A percentile compares a stretch with the other conserved stretches of the same genome.
These are phyloP conservation scores for Boehmeria nivea DNA, from an alignment of 306 rosid genomes.

Conservation along the genomic window DNA sequence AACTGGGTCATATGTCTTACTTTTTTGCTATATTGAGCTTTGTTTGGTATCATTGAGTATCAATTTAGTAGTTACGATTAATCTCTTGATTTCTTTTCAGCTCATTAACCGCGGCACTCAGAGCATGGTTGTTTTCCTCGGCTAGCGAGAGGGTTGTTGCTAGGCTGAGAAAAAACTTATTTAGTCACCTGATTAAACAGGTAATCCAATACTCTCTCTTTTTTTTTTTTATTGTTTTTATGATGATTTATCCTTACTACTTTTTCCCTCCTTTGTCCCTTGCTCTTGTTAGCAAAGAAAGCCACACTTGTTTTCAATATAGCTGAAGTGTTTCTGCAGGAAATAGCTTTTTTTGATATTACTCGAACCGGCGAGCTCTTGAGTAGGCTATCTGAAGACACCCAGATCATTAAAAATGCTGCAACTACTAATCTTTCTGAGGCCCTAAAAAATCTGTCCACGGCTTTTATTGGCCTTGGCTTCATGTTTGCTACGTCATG, in stretches of 20 bases:
- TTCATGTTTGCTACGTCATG: conserved; percentile 78
- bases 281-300: too few relatives aligned
- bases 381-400: conserved; percentile 83
- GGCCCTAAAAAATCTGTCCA: conserved; percentile 60
- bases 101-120: conserved; percentile 46
- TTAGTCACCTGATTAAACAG: conserved; percentile 66
- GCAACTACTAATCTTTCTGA: conserved; percentile 87
- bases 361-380: conserved; percentile 79
- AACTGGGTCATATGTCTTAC: too few relatives aligned
- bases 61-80: too few relatives aligned
- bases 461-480: conserved; percentile 56
- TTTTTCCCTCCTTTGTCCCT: too few relatives aligned
- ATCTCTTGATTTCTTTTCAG: conserved; percentile 44
- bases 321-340: conserved; percentile 37
- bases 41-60: too few relatives aligned
- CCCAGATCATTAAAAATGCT: conserved; percentile 76
- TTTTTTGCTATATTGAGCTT: too few relatives aligned
- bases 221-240: background rate
- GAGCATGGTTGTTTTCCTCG: conserved; percentile 74
- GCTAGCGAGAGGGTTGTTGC: conserved; percentile 79
- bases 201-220: too few relatives aligned
- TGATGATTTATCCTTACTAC: background rate
- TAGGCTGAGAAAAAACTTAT: conserved; percentile 59
- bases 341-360: conserved; percentile 75
- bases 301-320: too few relatives aligned